Percentiles rank a stretch among this genome's conserved stretches.
phyloP scores from a whole-genome alignment of 495 filamentous ascomycete genomes.

The Trichoderma virens region DNA sequence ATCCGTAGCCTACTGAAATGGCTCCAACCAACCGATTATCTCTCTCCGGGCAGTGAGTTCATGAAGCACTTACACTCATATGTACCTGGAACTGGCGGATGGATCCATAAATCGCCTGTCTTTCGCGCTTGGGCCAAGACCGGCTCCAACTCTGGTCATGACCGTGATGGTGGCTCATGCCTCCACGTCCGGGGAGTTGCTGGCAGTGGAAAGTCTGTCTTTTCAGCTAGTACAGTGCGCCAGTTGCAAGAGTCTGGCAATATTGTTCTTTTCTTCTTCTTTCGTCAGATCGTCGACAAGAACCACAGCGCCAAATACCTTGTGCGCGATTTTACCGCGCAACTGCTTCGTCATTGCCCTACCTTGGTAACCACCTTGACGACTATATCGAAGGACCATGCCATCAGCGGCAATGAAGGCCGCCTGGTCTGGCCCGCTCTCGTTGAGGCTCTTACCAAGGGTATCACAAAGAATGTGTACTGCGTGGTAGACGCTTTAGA shows the following conservation, averaged over 20 bases:
- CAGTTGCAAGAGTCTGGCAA: neutral
- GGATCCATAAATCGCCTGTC: neutral
- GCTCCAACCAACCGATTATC: conserved; percentile 3
- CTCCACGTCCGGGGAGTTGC: neutral
- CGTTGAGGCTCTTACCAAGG: conserved; percentile 19
- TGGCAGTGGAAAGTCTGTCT: neutral
- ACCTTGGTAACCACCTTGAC: neutral
- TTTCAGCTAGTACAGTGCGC: neutral
- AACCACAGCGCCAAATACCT: conserved; percentile 34
- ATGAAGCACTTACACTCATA: neutral
- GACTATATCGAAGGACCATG: neutral
- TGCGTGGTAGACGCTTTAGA: conserved; percentile 43
- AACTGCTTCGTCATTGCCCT: conserved; percentile 30
- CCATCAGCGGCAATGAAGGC: conserved; percentile 22
- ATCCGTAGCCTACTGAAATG: neutral
- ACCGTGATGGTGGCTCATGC: neutral
- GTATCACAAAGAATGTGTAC: conserved; percentile 25
- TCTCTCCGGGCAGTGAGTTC: neutral
- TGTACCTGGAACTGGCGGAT: neutral
- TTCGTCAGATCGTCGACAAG: conserved; percentile 39
- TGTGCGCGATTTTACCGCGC: conserved; percentile 35
- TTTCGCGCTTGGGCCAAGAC: neutral
- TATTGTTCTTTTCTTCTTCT: conserved; percentile 43
- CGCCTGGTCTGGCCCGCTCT: conserved; percentile 14
- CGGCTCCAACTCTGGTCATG: neutral